Conservation (phyloP, 2,329 filamentous ascomycete genomes). For the Monosporascus sp. region DNA sequence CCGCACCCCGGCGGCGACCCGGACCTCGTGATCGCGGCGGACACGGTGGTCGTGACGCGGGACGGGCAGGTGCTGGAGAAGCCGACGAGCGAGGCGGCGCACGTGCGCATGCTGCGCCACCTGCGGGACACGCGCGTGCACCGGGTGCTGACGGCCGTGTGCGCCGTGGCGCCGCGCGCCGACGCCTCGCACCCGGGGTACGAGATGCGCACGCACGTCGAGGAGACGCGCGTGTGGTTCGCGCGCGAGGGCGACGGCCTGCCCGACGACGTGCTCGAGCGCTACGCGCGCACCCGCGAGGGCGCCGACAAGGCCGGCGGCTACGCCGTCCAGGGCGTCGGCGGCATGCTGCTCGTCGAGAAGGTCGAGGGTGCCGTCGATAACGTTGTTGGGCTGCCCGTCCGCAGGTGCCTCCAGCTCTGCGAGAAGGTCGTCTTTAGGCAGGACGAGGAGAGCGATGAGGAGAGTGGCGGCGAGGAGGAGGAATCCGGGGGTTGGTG, state of each 20-base stretch:
- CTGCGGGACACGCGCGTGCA: constrained; percentile 74
- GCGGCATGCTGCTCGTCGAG: constrained; percentile 80
- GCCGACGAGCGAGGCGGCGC: constrained; percentile 73
- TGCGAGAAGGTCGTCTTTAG: constrained; percentile 84
- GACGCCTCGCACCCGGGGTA: constrained; percentile 84
- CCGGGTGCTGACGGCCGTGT: constrained; percentile 81
- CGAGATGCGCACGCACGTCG: constrained; percentile 70
- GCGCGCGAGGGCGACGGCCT: constrained; percentile 55
- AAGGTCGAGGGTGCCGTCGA: constrained; percentile 85
- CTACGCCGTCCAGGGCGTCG: constrained; percentile 88
- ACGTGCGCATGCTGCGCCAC: constrained; percentile 76
- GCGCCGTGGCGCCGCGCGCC: constrained; percentile 73
- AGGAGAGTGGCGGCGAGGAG: constrained; percentile 42
- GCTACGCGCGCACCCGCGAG: constrained; percentile 78
- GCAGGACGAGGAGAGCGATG: constrained; percentile 60
- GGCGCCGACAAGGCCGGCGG: constrained; percentile 95
- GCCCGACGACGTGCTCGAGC: constrained; percentile 74
- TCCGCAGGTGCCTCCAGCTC: constrained; percentile 70
- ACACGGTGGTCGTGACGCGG: constrained; percentile 79
- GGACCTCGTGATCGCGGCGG: constrained; percentile 79
- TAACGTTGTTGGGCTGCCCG: constrained; percentile 88
- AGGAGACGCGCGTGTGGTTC: constrained; percentile 91
- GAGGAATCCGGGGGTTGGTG: constrained; percentile 13
- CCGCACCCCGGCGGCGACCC: constrained; percentile 51
- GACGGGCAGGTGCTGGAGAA: constrained; percentile 84